Evolutionary conservation across 805 yeast genomes (phyloP).

Genomic region (Saccharomycopsis vini): DNA sequence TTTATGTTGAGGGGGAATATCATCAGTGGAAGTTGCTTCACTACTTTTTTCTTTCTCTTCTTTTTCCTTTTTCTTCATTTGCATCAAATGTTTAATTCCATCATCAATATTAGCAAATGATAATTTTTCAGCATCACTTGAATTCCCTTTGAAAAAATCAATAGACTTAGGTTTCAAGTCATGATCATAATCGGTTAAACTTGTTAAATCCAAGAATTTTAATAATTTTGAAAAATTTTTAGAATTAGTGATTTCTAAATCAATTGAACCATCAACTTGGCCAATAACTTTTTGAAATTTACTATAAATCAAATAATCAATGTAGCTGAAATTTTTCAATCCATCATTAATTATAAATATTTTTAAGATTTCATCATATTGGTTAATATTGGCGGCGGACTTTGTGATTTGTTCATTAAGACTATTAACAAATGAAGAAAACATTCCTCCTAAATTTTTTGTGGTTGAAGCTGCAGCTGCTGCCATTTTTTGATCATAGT

Average conservation of each 20-base stretch:
- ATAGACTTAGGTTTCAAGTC: conserved; percentile 36
- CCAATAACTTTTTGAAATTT: conserved; percentile 51
- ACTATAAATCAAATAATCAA: conserved; percentile 40
- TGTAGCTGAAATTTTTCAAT: conserved; percentile 23
- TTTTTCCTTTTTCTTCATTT: conserved; percentile 23
- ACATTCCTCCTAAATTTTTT: conserved; percentile 14
- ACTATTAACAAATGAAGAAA: conserved; percentile 12
- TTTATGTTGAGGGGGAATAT: too few species aligned
- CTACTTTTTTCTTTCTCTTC: conserved; percentile 15
- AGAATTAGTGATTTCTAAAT: conserved; percentile 42
- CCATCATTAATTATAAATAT: conserved; percentile 36
- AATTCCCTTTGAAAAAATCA: conserved; percentile 66
- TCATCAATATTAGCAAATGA: conserved; percentile 81
- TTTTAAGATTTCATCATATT: conserved; percentile 27
- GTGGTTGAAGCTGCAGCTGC: not conserved
- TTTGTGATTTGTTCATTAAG: conserved; percentile 15
- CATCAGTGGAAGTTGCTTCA: too few species aligned
- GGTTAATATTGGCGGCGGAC: conserved; percentile 4
- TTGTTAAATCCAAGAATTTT: conserved; percentile 15
- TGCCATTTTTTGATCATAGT: not conserved
- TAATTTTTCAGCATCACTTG: conserved; percentile 79
- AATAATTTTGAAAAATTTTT: conserved; percentile 26
- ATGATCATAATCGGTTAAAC: conserved; percentile 20
- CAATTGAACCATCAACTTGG: conserved; percentile 66
- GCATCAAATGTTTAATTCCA: conserved; percentile 40